These are phyloP conservation scores for Atalantia buxifolia DNA, from an alignment of 345 rosid genomes.

Conservation along the genomic window DNA sequence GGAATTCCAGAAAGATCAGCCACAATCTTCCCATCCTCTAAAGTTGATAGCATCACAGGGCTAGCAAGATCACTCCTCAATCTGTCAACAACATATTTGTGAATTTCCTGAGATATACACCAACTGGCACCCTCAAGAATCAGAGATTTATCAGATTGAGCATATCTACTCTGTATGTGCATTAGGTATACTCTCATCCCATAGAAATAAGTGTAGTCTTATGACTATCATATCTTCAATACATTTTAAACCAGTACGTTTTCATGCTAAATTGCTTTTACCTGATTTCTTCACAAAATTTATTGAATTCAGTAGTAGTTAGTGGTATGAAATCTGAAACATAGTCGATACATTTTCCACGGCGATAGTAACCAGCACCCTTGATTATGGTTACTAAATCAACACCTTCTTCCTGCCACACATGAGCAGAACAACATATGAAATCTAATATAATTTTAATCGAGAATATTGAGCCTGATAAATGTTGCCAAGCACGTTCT, in stretches of 20 bases:
- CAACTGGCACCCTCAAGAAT: too few species aligned
- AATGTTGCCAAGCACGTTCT: too few species aligned
- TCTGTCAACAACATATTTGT: slow-evolving; percentile 1
- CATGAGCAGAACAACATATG: neutral
- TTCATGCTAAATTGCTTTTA: neutral
- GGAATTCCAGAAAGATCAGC: slow-evolving; percentile 55
- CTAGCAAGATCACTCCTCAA: slow-evolving; percentile 3
- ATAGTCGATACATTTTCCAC: slow-evolving; percentile 39
- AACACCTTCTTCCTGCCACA: slow-evolving; percentile 11
- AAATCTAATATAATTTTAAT: neutral
- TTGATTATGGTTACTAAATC: slow-evolving; percentile 50
- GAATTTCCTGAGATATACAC: too few species aligned
- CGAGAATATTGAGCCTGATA: too few species aligned
- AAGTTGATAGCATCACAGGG: slow-evolving; percentile 45
- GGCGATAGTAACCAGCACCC: slow-evolving; percentile 61
- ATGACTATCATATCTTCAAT: too few species aligned
- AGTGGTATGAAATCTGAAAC: slow-evolving; percentile 56
- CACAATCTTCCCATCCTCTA: slow-evolving; percentile 45
- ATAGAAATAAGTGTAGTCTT: too few species aligned
- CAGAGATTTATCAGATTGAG: too few species aligned
- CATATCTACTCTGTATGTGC: too few species aligned
- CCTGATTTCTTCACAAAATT: slow-evolving; percentile 18
- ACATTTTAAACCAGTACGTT: neutral
- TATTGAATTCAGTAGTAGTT: slow-evolving; percentile 45
- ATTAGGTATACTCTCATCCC: too few species aligned